phyloP scores from a whole-genome alignment of 768 basidiomycete genomes.

The Auricularia heimuer region DNA sequence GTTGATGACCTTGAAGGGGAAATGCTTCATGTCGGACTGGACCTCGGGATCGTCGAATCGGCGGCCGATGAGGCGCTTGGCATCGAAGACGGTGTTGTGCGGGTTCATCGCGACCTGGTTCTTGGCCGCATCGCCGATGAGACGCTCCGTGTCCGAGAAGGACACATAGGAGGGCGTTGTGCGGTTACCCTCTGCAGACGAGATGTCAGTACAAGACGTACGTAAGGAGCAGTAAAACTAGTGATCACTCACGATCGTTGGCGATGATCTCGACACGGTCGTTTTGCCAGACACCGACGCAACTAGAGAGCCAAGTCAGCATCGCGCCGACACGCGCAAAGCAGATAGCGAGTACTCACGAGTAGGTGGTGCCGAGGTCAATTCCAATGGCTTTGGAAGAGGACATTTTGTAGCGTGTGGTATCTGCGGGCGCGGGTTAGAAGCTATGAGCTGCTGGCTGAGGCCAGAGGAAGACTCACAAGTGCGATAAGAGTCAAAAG shows the following conservation, averaged over 20 bases:
- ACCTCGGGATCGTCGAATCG: slow-evolving; percentile 52
- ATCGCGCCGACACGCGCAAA: not conserved
- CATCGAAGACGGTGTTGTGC: slow-evolving; percentile 96
- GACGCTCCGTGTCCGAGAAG: slow-evolving; percentile 90
- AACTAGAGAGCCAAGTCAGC: slow-evolving; percentile 38
- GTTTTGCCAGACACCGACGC: slow-evolving; percentile 99
- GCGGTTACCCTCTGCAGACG: slow-evolving; percentile 79
- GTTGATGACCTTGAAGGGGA: slow-evolving; percentile 12
- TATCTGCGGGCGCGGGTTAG: not conserved
- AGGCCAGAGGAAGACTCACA: not conserved
- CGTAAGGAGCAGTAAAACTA: slow-evolving; percentile 3
- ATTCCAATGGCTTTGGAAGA: slow-evolving; percentile 80
- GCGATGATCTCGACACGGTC: slow-evolving; percentile 99
- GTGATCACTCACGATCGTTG: slow-evolving; percentile 69
- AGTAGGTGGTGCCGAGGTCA: slow-evolving; percentile 89
- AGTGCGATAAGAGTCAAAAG: slow-evolving; percentile 1
- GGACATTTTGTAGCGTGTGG: slow-evolving; percentile 30
- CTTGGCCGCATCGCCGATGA: slow-evolving; percentile 98
- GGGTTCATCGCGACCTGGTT: slow-evolving; percentile 99
- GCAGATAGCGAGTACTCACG: slow-evolving; percentile 38
- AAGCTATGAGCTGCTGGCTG: not conserved
- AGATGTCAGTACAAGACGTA: slow-evolving; percentile 1
- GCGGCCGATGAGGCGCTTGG: slow-evolving; percentile 97
- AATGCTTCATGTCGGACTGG: slow-evolving; percentile 34
- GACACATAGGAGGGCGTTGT: slow-evolving; percentile 99